Conservation (phyloP, 31 red algal species). For the Bonnemaisonia californica region DNA sequence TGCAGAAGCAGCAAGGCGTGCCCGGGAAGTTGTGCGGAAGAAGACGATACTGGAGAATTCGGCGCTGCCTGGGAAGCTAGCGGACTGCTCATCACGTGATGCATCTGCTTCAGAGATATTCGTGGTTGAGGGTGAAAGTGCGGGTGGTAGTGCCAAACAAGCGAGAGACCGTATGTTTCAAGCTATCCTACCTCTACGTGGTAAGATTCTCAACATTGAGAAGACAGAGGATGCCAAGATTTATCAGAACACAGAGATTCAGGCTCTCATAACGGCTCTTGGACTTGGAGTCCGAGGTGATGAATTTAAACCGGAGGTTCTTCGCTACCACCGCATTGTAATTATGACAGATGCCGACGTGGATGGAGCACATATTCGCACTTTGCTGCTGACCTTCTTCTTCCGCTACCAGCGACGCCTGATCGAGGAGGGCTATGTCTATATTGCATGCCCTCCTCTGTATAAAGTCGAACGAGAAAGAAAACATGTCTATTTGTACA, state of each 20-base stretch:
- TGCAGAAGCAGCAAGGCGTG: constrained; percentile 90
- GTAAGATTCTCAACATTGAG: constrained; percentile 99
- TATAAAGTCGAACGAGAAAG: constrained; percentile 89
- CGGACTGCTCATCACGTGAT: constrained; percentile 89
- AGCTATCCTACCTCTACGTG: constrained; percentile 95
- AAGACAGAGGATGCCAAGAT: constrained; percentile 93
- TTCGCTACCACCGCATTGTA: constrained; percentile 94
- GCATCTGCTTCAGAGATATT: constrained; percentile 87
- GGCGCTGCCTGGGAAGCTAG: constrained; percentile 95
- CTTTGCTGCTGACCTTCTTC: constrained; percentile 97
- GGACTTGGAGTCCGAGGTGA: constrained; percentile 89
- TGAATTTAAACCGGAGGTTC: constrained; percentile 58
- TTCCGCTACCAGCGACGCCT: constrained; percentile 92
- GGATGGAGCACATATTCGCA: constrained; percentile 99
- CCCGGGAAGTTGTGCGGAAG: constrained; percentile 89
- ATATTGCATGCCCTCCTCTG: constrained; percentile 97
- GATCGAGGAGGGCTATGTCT: constrained; percentile 94
- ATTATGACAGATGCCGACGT: constrained; percentile 99
- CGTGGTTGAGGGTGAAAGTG: constrained; percentile 98
- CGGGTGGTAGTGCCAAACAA: constrained; percentile 99
- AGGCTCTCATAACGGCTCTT: constrained; percentile 92
- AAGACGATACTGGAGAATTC: constrained; percentile 90
- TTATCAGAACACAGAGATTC: constrained; percentile 95
- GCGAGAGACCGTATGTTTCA: constrained; percentile 92
- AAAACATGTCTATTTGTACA: constrained; percentile 84